Evolutionary conservation across 129 eudicot species (phyloP).

Genomic region (Helianthus tuberosus): DNA sequence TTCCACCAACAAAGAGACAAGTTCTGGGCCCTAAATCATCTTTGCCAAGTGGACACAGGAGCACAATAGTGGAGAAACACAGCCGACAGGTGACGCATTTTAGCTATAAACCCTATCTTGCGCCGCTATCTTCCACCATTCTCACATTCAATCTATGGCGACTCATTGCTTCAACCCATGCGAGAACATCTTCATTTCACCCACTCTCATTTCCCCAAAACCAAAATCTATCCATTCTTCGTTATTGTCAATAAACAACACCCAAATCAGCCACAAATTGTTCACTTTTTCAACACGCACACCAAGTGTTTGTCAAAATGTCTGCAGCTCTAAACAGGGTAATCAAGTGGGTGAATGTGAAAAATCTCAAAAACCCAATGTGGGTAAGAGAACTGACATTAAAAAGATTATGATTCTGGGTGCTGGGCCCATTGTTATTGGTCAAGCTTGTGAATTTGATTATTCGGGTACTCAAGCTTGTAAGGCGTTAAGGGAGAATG

Average conservation of each 20-base stretch:
- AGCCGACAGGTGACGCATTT: background rate
- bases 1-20: too few species aligned
- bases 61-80: background rate
- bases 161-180: slow-evolving; percentile 25
- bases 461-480: slow-evolving; percentile 98
- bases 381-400: slow-evolving; percentile 86
- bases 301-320: slow-evolving; percentile 2
- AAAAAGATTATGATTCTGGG: slow-evolving; percentile 96
- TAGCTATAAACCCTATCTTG: slow-evolving; percentile 20
- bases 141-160: background rate
- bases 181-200: slow-evolving; percentile 5
- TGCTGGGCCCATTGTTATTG: slow-evolving; percentile 97
- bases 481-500: slow-evolving; percentile 90
- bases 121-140: slow-evolving; percentile 20
- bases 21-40: too few species aligned
- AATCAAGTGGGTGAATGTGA: background rate
- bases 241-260: background rate
- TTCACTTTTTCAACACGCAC: slow-evolving; percentile 11
- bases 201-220: slow-evolving; percentile 21
- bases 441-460: slow-evolving; percentile 98
- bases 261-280: slow-evolving; percentile 10
- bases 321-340: slow-evolving; percentile 9
- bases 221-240: slow-evolving; percentile 15
- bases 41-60: background rate
- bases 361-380: slow-evolving; percentile 5